Base-by-base conservation (phyloP, 1,284 basidiomycete species). In the Apiotrichum gamsii region DNA sequence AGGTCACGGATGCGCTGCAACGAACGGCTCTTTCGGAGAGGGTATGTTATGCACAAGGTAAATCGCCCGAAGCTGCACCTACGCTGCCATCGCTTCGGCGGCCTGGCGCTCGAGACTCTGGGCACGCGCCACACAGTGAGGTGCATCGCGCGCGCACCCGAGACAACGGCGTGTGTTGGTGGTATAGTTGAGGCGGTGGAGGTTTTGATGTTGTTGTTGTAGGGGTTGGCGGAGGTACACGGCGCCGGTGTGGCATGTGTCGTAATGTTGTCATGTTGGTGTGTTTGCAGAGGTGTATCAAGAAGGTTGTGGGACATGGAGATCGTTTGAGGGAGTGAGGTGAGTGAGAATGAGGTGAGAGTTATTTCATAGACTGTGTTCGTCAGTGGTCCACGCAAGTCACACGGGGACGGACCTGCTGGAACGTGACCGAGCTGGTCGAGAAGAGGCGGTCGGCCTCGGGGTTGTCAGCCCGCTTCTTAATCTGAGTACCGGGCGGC, bases 361-460 rank as follows among this genome's bases (percentile, higher is more conserved):
- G 25, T 53, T 28, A 57, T 48, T 56, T 52, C 15, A 39, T 32
- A 28, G 23, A 15, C 43, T 45, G 35, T 45, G 21, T 19, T 24
- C 35, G 34, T 39, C 36, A 38, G 36, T 45, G 29, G 34, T 20
- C n/a, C 24, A 15, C 9, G 10, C 18, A n/a, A 29, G 18, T 8
- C 11, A 10, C 61, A 64, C 5, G 11, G 14, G 14, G 6, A 46
- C 49, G 30, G 39, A 74, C 74, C 59, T 70, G 62, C 36, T 67
- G 65, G 46, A 64, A 74, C 4, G 73, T 73, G 10, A 66, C 65
- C 34, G 67, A 70, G 46, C 65, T 69, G 5, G 60, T 61, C 33
- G 69, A 72, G 58, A 76, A 76, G 52, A 76, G 49, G n/a, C 74
- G 49, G 56, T 76, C 74, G 13, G 52, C 56, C 33, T 74, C 72